Conservation (phyloP, 2,329 filamentous ascomycete species). For the Emericellopsis cladophorae region DNA sequence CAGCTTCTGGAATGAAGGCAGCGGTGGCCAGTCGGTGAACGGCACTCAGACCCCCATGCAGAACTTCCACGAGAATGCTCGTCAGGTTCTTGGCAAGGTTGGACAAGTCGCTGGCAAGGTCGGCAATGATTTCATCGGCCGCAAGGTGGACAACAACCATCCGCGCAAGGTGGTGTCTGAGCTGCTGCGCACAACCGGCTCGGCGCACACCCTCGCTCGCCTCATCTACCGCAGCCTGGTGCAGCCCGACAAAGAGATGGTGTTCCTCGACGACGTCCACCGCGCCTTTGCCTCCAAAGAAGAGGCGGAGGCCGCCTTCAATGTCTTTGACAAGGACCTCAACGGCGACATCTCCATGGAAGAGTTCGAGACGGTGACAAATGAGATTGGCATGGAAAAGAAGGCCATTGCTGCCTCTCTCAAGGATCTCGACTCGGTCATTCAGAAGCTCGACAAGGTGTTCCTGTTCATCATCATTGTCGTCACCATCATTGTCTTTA, state of each 20-base stretch:
- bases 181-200: conserved; percentile 57
- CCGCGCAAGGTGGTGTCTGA: conserved; percentile 76
- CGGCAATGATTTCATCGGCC: conserved; percentile 84
- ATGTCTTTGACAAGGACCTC: conserved; percentile 90
- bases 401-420: conserved; percentile 91
- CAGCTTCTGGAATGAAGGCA: conserved; percentile 30
- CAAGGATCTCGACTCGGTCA: conserved; percentile 90
- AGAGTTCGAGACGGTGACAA: conserved; percentile 83
- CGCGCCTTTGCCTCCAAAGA: conserved; percentile 70
- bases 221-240: conserved; percentile 81
- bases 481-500: conserved; percentile 73
- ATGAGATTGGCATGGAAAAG: conserved; percentile 87
- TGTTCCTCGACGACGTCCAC: conserved; percentile 66
- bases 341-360: conserved; percentile 96
- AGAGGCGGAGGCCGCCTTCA: conserved; percentile 79
- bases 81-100: conserved; percentile 64
- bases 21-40: conserved; percentile 25
- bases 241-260: conserved; percentile 60
- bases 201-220: conserved; percentile 74
- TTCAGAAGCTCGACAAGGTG: conserved; percentile 77
- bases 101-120: conserved; percentile 77
- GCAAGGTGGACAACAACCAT: conserved; percentile 57
- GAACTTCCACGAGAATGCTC: conserved; percentile 61
- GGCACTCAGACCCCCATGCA: conserved; percentile 65
- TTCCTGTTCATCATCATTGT: conserved; percentile 78